These are phyloP conservation scores for Eleusine indica DNA, from an alignment of 176 grass and related monocot genomes.

Conservation along the genomic window DNA sequence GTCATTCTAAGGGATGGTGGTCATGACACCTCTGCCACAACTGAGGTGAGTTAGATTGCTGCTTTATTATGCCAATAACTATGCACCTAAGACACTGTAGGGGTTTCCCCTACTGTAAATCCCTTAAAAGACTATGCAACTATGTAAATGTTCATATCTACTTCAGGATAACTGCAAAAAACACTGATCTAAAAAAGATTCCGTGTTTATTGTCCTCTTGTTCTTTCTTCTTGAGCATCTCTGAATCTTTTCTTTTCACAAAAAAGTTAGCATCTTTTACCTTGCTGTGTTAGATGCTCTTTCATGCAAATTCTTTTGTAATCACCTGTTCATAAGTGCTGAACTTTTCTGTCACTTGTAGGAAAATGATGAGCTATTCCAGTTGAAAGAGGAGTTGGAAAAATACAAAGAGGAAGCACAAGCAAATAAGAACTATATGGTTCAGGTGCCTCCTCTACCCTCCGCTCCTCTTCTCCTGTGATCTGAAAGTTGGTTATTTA, in stretches of 20 bases:
- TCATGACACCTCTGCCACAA: conserved; percentile 37
- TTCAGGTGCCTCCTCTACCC: conserved; percentile 57
- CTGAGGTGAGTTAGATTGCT: conserved; percentile 52
- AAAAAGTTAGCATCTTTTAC: neutral
- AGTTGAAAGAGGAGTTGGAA: conserved; percentile 81
- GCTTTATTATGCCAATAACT: neutral
- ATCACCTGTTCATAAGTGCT: neutral
- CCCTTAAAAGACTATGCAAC: too few relatives aligned
- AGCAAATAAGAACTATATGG: conserved; percentile 94
- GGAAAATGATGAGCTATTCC: conserved; percentile 73
- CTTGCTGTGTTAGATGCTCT: neutral
- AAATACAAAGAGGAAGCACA: conserved; percentile 88
- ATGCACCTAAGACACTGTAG: neutral
- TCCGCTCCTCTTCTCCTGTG: neutral
- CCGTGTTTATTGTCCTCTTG: neutral
- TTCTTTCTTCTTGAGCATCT: neutral
- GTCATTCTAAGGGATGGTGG: conserved; percentile 42
- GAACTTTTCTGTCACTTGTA: conserved; percentile 21
- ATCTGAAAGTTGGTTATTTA: neutral
- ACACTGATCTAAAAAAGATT: neutral
- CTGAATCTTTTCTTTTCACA: neutral
- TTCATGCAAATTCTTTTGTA: conserved; percentile 20
- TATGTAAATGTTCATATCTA: neutral
- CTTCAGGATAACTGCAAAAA: neutral
- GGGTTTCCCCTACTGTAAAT: too few relatives aligned